Conservation (phyloP, 2,329 filamentous ascomycete species). For the Neonectria punicea region DNA sequence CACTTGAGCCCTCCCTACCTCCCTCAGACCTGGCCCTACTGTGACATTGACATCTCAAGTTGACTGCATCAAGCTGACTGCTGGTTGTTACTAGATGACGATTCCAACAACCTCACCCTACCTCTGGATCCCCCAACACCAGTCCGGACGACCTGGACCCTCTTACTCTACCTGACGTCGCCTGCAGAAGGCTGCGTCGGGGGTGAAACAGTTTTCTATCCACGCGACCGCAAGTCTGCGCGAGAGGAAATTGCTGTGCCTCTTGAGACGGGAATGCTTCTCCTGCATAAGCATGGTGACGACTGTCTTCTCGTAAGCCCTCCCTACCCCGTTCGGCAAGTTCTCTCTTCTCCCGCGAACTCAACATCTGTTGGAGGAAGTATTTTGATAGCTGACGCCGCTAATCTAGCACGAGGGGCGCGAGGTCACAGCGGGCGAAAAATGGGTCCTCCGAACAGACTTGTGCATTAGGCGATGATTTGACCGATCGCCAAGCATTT, state of each 20-base stretch:
- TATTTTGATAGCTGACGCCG: slow-evolving; percentile 42
- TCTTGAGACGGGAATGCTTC: slow-evolving; percentile 84
- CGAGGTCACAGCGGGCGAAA: slow-evolving; percentile 83
- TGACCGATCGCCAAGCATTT: slow-evolving; percentile 13
- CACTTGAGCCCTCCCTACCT: neutral
- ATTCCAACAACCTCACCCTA: slow-evolving; percentile 78
- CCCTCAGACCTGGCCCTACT: neutral
- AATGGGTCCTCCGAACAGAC: slow-evolving; percentile 91
- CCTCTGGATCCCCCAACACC: slow-evolving; percentile 45
- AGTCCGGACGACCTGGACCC: slow-evolving; percentile 83
- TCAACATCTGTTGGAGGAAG: slow-evolving; percentile 45
- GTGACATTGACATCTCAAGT: neutral
- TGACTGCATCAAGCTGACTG: slow-evolving; percentile 20
- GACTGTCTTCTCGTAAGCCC: slow-evolving; percentile 79
- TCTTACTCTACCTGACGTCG: slow-evolving; percentile 87
- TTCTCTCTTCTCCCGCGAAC: slow-evolving; percentile 19
- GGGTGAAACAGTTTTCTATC: slow-evolving; percentile 93
- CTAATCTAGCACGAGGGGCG: slow-evolving; percentile 77
- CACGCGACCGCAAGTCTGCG: slow-evolving; percentile 67
- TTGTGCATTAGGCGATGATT: slow-evolving; percentile 70
- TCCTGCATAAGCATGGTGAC: slow-evolving; percentile 89
- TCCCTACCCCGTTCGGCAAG: slow-evolving; percentile 1
- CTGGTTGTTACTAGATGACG: slow-evolving; percentile 75
- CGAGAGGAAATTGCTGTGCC: slow-evolving; percentile 76
- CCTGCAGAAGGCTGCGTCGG: slow-evolving; percentile 79